Conservation (phyloP, 2,329 filamentous ascomycete species). For the Balansia obtecta region DNA sequence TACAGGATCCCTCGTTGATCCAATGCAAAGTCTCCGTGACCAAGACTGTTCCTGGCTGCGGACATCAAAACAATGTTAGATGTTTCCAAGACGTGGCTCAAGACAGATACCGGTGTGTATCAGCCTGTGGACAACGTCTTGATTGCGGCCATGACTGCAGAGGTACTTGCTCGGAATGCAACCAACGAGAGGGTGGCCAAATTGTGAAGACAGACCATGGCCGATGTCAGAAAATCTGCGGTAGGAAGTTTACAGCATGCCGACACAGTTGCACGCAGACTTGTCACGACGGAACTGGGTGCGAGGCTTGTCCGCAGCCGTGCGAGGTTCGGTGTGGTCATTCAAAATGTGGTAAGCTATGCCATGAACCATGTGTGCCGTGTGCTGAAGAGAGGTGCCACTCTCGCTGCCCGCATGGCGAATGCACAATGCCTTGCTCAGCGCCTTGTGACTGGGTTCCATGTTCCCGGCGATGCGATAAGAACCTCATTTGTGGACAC, state of each 20-base stretch:
- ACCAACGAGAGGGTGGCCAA: constrained; percentile 17
- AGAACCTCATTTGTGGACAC: constrained; percentile 44
- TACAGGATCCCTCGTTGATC: constrained; percentile 32
- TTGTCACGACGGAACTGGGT: constrained; percentile 40
- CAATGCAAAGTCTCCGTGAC: constrained; percentile 34
- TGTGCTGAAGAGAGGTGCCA: constrained; percentile 43
- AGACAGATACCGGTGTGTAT: constrained; percentile 32
- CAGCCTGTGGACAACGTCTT: constrained; percentile 31
- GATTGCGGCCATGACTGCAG: constrained; percentile 48
- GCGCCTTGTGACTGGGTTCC: constrained; percentile 56
- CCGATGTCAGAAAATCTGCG: constrained; percentile 35
- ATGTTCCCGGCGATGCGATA: constrained; percentile 46
- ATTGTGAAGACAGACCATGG: constrained; percentile 29
- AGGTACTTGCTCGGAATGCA: constrained; percentile 36
- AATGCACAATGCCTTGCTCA: constrained; percentile 45
- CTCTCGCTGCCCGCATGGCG: constrained; percentile 41
- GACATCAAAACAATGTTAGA: constrained; percentile 34
- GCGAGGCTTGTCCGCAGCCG: constrained; percentile 30
- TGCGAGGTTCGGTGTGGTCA: constrained; percentile 48
- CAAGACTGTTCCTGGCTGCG: constrained; percentile 39
- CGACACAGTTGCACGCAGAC: constrained; percentile 35
- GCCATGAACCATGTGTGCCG: constrained; percentile 47
- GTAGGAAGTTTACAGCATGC: constrained; percentile 38
- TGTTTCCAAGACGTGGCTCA: constrained; percentile 36
- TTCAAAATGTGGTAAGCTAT: constrained; percentile 41